Evolutionary conservation across 2,329 filamentous ascomycete genomes (phyloP).

Genomic region (Monilinia fructicola): DNA sequence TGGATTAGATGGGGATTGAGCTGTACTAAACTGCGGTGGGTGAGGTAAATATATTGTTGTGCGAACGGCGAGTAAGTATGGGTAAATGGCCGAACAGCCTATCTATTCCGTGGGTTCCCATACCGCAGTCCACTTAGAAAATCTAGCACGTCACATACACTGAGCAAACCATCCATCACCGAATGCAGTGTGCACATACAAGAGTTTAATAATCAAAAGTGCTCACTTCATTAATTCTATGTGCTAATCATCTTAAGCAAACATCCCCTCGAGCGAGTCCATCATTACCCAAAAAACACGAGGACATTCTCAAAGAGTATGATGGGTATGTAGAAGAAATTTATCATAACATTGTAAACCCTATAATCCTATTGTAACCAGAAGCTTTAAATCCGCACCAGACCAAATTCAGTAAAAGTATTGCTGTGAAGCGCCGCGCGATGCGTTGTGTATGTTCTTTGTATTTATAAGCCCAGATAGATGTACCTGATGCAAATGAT

Average conservation of each 20-base stretch:
- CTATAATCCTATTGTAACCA: slow-evolving; percentile 12
- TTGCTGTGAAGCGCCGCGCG: slow-evolving; percentile 10
- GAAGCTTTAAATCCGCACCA: slow-evolving; percentile 16
- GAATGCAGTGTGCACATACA: too few species aligned
- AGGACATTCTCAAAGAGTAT: not conserved
- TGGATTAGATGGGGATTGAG: too few species aligned
- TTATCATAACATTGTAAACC: slow-evolving; percentile 17
- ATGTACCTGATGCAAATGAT: not conserved
- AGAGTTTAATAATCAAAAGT: not conserved
- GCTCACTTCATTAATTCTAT: slow-evolving; percentile 1
- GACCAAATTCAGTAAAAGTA: not conserved
- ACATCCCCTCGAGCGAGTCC: not conserved
- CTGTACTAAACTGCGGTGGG: too few species aligned
- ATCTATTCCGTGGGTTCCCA: too few species aligned
- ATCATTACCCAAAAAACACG: not conserved
- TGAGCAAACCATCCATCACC: too few species aligned
- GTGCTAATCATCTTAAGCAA: not conserved
- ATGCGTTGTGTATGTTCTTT: slow-evolving; percentile 10
- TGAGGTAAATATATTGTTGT: too few species aligned
- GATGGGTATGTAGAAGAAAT: slow-evolving; percentile 15
- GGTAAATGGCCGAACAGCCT: too few species aligned
- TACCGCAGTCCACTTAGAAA: too few species aligned
- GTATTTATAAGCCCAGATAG: not conserved
- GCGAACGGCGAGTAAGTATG: too few species aligned
- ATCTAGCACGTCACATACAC: too few species aligned